phyloP scores from a whole-genome alignment of 192 early-diverging fungal species.

The Umbelopsis sp. region DNA sequence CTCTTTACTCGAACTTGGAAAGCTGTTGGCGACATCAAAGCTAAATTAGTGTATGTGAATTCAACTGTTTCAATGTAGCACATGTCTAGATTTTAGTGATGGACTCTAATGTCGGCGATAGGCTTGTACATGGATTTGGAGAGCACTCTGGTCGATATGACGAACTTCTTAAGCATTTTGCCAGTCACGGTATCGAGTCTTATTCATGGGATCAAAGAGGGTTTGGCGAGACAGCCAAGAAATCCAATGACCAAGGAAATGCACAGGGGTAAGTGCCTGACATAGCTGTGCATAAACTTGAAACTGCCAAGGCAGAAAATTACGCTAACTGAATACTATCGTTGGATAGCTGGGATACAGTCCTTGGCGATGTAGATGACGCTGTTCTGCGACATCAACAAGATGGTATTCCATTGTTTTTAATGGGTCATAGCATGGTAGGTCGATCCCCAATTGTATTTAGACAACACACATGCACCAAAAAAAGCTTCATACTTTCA shows the following conservation, averaged over 20 bases:
- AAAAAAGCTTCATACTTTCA: neutral
- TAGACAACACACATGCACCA: neutral
- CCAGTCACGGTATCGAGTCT: conserved; percentile 55
- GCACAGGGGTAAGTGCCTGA: conserved; percentile 45
- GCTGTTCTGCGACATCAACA: conserved; percentile 39
- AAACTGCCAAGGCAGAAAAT: neutral
- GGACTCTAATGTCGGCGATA: neutral
- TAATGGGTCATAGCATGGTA: conserved; percentile 61
- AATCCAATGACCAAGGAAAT: conserved; percentile 45
- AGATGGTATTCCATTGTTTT: conserved; percentile 45
- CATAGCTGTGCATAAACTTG: neutral
- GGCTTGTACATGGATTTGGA: conserved; percentile 58
- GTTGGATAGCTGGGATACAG: conserved; percentile 37
- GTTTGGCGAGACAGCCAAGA: conserved; percentile 63
- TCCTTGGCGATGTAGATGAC: conserved; percentile 50
- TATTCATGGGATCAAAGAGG: conserved; percentile 68
- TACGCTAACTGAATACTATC: neutral
- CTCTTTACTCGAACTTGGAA: conserved; percentile 58
- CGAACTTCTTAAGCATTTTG: conserved; percentile 58
- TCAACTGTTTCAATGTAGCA: conserved; percentile 3
- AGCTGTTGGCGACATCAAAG: neutral
- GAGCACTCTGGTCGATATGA: conserved; percentile 58
- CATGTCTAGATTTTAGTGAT: neutral
- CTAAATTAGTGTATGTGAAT: conserved; percentile 18
- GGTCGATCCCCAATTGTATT: neutral